Evolutionary conservation across 352 stramenopile species (phyloP).

Genomic region (Pythium volutum): DNA sequence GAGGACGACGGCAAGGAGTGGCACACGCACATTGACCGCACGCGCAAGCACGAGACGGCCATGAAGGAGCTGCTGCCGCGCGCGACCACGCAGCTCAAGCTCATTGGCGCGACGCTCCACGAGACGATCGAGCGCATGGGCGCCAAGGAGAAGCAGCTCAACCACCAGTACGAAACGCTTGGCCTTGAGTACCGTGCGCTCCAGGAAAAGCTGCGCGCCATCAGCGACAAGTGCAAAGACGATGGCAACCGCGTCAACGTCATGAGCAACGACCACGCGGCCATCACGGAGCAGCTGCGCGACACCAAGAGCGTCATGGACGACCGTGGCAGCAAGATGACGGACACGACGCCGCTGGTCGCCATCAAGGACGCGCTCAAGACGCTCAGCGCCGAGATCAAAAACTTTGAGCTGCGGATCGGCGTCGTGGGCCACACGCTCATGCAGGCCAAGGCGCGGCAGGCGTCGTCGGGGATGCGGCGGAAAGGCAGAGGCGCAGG

Average conservation of each 20-base stretch:
- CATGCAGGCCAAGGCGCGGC: slow-evolving; percentile 65
- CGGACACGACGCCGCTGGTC: slow-evolving; percentile 78
- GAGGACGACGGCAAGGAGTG: slow-evolving; percentile 72
- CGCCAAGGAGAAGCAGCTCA: slow-evolving; percentile 75
- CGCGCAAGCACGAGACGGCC: slow-evolving; percentile 64
- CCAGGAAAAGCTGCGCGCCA: slow-evolving; percentile 56
- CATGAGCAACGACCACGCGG: slow-evolving; percentile 73
- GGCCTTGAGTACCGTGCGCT: slow-evolving; percentile 64
- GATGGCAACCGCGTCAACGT: slow-evolving; percentile 63
- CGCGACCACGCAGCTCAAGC: slow-evolving; percentile 56
- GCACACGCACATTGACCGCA: slow-evolving; percentile 77
- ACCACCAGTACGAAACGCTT: slow-evolving; percentile 77
- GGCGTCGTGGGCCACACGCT: slow-evolving; percentile 77
- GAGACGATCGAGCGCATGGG: slow-evolving; percentile 63
- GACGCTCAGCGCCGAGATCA: slow-evolving; percentile 69
- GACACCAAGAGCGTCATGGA: slow-evolving; percentile 79
- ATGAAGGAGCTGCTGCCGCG: slow-evolving; percentile 56
- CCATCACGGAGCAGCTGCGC: slow-evolving; percentile 70
- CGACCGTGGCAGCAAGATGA: slow-evolving; percentile 82
- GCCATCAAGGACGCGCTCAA: slow-evolving; percentile 85
- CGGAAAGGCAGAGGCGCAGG: slow-evolving; percentile 30
- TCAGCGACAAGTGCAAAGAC: slow-evolving; percentile 66
- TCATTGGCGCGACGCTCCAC: slow-evolving; percentile 51
- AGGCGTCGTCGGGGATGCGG: slow-evolving; percentile 41
- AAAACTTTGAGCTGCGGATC: slow-evolving; percentile 80